phyloP scores from a whole-genome alignment of 306 rosid species.

The Trifolium dubium region DNA sequence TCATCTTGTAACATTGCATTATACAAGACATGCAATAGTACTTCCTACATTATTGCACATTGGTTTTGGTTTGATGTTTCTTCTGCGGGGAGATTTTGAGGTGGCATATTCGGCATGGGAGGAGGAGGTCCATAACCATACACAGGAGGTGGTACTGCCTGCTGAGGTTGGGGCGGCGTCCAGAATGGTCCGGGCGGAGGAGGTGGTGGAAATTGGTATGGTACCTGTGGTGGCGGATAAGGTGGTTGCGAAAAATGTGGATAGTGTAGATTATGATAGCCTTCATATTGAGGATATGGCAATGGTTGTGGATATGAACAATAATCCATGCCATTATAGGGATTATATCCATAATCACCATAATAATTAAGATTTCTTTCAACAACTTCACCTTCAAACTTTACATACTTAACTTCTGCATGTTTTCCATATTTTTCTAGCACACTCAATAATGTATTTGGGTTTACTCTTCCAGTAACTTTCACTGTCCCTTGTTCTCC shows the following conservation, averaged over 20 bases:
- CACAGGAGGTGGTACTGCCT: not conserved
- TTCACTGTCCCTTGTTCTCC: constrained; percentile 45
- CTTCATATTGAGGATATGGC: not conserved
- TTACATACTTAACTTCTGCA: constrained; percentile 46
- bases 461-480: constrained; percentile 53
- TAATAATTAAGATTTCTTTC: constrained; percentile 22
- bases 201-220: not conserved
- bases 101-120: not conserved
- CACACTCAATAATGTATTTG: constrained; percentile 39
- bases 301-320: constrained; percentile 14
- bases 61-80: not conserved
- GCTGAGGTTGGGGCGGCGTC: not conserved
- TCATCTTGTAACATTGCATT: not conserved
- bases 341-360: constrained; percentile 35
- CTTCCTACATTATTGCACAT: not conserved
- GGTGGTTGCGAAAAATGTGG: not conserved
- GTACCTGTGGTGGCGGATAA: not conserved
- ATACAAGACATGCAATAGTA: not conserved
- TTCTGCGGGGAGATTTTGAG: not conserved
- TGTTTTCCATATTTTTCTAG: constrained; percentile 47
- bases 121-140: not conserved
- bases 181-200: not conserved
- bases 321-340: constrained; percentile 13
- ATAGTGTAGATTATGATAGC: not conserved
- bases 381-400: constrained; percentile 53